These are phyloP conservation scores for Cercospora canescens DNA, from an alignment of 2,329 filamentous ascomycete species.

Conservation along the genomic window DNA sequence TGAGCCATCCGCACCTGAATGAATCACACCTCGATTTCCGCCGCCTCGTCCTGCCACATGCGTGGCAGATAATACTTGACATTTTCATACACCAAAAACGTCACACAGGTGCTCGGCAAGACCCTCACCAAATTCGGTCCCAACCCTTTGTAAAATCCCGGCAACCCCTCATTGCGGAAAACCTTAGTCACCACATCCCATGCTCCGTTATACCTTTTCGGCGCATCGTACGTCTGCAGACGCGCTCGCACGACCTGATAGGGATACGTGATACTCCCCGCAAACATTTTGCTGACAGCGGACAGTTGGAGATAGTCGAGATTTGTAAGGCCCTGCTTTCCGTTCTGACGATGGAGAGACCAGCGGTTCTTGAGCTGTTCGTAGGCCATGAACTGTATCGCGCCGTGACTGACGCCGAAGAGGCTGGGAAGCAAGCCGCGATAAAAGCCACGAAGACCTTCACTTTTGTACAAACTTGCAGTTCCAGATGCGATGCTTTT, in stretches of 20 bases:
- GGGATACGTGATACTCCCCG: slow-evolving; percentile 88
- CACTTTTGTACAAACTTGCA: slow-evolving; percentile 63
- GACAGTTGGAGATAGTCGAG: slow-evolving; percentile 80
- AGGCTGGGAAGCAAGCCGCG: slow-evolving; percentile 80
- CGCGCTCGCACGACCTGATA: slow-evolving; percentile 90
- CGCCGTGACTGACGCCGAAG: slow-evolving; percentile 86
- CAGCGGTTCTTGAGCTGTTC: slow-evolving; percentile 70
- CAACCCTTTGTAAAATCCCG: slow-evolving; percentile 89
- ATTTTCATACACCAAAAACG: slow-evolving; percentile 97
- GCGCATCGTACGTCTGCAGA: slow-evolving; percentile 85
- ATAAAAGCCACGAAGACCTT: slow-evolving; percentile 82
- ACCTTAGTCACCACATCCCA: slow-evolving; percentile 71
- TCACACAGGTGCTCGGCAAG: slow-evolving; percentile 92
- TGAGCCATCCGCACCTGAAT: not conserved
- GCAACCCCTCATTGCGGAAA: slow-evolving; percentile 74
- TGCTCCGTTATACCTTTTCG: slow-evolving; percentile 69
- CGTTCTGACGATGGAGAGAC: slow-evolving; percentile 37
- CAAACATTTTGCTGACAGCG: slow-evolving; percentile 79
- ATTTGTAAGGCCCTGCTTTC: slow-evolving; percentile 58
- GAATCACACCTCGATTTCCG: slow-evolving; percentile 6
- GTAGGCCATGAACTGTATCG: slow-evolving; percentile 94
- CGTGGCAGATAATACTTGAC: slow-evolving; percentile 68
- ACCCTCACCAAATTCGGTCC: slow-evolving; percentile 88
- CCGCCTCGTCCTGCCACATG: slow-evolving; percentile 26
- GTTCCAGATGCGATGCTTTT: slow-evolving; percentile 72